phyloP scores from a whole-genome alignment of 2,329 filamentous ascomycete genomes.

The Periconia sp. region DNA sequence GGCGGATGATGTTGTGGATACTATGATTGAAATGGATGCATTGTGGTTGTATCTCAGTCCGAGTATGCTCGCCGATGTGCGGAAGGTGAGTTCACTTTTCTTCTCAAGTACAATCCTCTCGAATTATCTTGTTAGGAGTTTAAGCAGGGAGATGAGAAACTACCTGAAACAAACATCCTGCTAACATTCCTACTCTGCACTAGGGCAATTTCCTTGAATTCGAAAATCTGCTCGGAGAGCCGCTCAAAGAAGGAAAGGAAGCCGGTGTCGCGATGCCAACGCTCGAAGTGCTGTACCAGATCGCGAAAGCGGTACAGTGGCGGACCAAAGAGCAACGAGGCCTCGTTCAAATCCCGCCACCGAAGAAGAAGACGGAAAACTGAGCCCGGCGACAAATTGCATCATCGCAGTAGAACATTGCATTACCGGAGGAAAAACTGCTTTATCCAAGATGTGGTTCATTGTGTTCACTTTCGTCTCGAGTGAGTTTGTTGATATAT shows the following conservation, averaged over 20 bases:
- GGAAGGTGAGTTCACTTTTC: constrained; percentile 45
- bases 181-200: neutral
- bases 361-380: constrained; percentile 11
- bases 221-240: constrained; percentile 60
- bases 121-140: too few relatives aligned
- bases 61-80: constrained; percentile 58
- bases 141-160: too few relatives aligned
- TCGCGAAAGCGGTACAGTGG: constrained; percentile 54
- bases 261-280: constrained; percentile 55
- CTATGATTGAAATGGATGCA: constrained; percentile 53
- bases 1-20: constrained; percentile 47
- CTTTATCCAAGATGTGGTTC: too few relatives aligned
- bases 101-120: constrained; percentile 2
- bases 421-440: too few relatives aligned
- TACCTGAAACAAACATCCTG: too few relatives aligned
- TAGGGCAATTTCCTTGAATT: constrained; percentile 59
- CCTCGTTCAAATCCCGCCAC: constrained; percentile 33
- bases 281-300: constrained; percentile 51
- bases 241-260: constrained; percentile 54
- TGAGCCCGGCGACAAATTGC: too few relatives aligned
- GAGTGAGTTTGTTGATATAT: too few relatives aligned
- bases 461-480: too few relatives aligned
- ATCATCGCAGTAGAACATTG: too few relatives aligned
- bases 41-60: constrained; percentile 53
- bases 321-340: constrained; percentile 51